Evolutionary conservation across 495 filamentous ascomycete species (phyloP).

Genomic region (Aspergillus conjunctus): DNA sequence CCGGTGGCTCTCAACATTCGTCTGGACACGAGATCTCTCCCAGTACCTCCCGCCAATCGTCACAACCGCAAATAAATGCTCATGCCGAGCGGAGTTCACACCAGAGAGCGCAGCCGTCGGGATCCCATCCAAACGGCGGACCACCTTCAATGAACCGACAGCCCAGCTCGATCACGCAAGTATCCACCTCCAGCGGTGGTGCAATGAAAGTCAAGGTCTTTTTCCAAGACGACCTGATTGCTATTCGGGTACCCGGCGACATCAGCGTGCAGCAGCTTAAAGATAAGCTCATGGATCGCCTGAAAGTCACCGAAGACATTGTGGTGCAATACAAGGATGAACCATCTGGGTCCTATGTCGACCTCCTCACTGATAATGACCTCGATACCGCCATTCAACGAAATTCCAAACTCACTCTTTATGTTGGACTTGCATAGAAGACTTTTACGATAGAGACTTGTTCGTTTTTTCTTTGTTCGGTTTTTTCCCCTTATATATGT

Average conservation of each 20-base stretch:
- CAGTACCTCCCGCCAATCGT: slow-evolving; percentile 73
- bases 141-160: slow-evolving; percentile 68
- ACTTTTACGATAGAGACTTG: slow-evolving; percentile 31
- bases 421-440: slow-evolving; percentile 61
- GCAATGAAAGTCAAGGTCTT: slow-evolving; percentile 92
- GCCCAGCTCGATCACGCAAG: slow-evolving; percentile 71
- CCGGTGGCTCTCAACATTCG: slow-evolving; percentile 70
- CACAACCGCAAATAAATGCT: slow-evolving; percentile 67
- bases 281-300: slow-evolving; percentile 76
- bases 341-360: slow-evolving; percentile 68
- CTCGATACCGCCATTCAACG: slow-evolving; percentile 75
- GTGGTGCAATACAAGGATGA: slow-evolving; percentile 88
- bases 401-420: slow-evolving; percentile 85
- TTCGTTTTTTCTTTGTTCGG: slow-evolving; percentile 15
- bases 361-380: slow-evolving; percentile 76
- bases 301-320: slow-evolving; percentile 73
- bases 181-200: slow-evolving; percentile 55
- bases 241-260: slow-evolving; percentile 82
- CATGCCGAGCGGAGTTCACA: slow-evolving; percentile 61
- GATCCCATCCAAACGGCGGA: slow-evolving; percentile 43
- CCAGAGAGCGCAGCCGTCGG: slow-evolving; percentile 55
- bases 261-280: slow-evolving; percentile 77
- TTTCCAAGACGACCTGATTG: slow-evolving; percentile 86
- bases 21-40: slow-evolving; percentile 54
- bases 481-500: slow-evolving; percentile 17